phyloP scores from a whole-genome alignment of 2,329 filamentous ascomycete species.

The Fusarium tjaetaba region DNA sequence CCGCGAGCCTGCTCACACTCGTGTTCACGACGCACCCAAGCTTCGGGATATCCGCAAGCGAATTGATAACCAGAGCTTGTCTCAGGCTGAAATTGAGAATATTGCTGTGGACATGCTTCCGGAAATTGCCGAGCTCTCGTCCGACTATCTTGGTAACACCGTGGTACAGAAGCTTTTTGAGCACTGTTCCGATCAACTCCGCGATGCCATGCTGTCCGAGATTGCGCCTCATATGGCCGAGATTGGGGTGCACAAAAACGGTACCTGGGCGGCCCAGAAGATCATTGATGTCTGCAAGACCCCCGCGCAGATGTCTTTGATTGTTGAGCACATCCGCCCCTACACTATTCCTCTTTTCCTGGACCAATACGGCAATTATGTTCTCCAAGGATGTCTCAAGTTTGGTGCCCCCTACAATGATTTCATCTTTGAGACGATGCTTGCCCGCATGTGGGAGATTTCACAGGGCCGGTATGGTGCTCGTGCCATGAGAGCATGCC shows the following conservation, averaged over 20 bases:
- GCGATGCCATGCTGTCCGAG: constrained; percentile 88
- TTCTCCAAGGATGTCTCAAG: constrained; percentile 94
- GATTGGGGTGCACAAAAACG: constrained; percentile 98
- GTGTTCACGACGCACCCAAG: constrained; percentile 92
- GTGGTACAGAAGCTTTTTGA: constrained; percentile 99
- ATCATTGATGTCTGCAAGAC: constrained; percentile 97
- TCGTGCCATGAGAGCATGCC: constrained; percentile 93
- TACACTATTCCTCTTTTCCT: constrained; percentile 93
- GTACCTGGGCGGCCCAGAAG: constrained; percentile 98
- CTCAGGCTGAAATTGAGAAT: constrained; percentile 87
- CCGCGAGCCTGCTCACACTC: constrained; percentile 85
- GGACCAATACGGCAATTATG: constrained; percentile 98
- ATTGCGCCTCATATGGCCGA: constrained; percentile 94
- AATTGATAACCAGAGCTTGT: constrained; percentile 93
- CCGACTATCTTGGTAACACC: constrained; percentile 97
- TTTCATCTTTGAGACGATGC: constrained; percentile 98
- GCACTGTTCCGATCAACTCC: constrained; percentile 88
- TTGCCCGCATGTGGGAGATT: constrained; percentile 92
- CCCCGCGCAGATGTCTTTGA: constrained; percentile 81
- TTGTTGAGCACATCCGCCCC: constrained; percentile 84
- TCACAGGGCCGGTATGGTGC: constrained; percentile 93
- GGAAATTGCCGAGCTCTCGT: constrained; percentile 93
- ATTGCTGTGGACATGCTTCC: constrained; percentile 95
- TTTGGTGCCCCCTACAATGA: constrained; percentile 90
- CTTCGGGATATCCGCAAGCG: constrained; percentile 96